phyloP scores from a whole-genome alignment of 2,329 filamentous ascomycete species.

The Calonectria pseudoreteaudii region DNA sequence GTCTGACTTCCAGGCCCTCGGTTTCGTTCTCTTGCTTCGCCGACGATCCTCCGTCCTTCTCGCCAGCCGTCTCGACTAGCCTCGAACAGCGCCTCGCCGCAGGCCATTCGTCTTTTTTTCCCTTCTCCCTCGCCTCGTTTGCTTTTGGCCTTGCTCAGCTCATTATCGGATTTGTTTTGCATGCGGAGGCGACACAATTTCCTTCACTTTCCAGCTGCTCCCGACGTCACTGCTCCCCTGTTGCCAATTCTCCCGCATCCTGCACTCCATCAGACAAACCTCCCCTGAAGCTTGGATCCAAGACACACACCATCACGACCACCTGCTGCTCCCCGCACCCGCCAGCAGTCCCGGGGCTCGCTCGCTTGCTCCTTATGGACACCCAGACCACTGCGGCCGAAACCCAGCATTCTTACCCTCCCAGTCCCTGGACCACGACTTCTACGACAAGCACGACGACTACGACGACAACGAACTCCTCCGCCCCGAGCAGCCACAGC shows the following conservation, averaged over 20 bases:
- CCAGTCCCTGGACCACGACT: constrained; percentile 46
- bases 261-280: constrained; percentile 32
- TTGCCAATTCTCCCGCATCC: constrained; percentile 29
- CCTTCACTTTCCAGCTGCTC: constrained; percentile 23
- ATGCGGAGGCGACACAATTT: constrained; percentile 34
- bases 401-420: constrained; percentile 53
- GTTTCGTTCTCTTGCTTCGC: constrained; percentile 28
- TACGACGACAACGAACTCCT: constrained; percentile 36
- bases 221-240: constrained; percentile 29
- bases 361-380: constrained; percentile 53
- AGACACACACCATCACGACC: constrained; percentile 38
- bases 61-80: constrained; percentile 31
- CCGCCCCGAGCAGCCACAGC: constrained; percentile 41
- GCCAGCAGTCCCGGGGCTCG: constrained; percentile 42
- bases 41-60: constrained; percentile 38
- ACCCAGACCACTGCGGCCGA: constrained; percentile 52
- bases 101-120: constrained; percentile 35
- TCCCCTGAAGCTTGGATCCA: constrained; percentile 29
- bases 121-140: constrained; percentile 17
- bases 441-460: constrained; percentile 42
- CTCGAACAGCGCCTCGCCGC: constrained; percentile 40
- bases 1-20: constrained; percentile 31
- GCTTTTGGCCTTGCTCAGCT: neutral
- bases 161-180: constrained; percentile 36
- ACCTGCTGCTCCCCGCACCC: constrained; percentile 37